Percentiles rank a stretch among this genome's conserved stretches.
Conservation (phyloP, 495 filamentous ascomycete species). For the Parachaetomium inaequale region DNA sequence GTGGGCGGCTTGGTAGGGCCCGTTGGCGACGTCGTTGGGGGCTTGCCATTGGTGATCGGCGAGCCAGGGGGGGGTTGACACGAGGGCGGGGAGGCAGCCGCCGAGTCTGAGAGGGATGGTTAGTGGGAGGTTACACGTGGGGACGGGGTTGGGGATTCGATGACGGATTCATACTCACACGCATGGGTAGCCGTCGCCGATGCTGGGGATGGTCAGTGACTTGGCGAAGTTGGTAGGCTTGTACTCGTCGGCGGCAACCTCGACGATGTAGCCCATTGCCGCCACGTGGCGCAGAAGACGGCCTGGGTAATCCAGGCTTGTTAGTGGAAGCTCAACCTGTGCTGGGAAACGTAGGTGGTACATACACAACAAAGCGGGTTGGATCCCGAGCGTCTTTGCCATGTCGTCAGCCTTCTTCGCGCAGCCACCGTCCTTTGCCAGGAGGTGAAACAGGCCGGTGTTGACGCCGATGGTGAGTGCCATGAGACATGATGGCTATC, state of each 20-base stretch:
- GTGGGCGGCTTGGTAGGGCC: conserved; percentile 32
- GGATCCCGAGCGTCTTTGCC: conserved; percentile 13
- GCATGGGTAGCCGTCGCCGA: conserved; percentile 28
- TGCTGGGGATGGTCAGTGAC: conserved; percentile 35
- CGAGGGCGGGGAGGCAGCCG: background rate
- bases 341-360: background rate
- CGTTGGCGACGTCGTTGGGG: conserved; percentile 28
- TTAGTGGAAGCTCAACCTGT: background rate
- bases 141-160: background rate
- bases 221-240: conserved; percentile 42
- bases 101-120: background rate
- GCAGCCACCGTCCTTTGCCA: conserved; percentile 15
- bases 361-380: conserved; percentile 3
- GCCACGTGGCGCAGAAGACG: conserved; percentile 49
- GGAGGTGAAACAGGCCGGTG: conserved; percentile 18
- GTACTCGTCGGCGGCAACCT: conserved; percentile 46
- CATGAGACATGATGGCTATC: conserved; percentile 18
- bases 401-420: conserved; percentile 20
- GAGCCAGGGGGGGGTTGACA: background rate
- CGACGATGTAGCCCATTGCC: conserved; percentile 47
- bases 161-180: conserved; percentile 16
- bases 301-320: background rate
- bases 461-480: conserved; percentile 17
- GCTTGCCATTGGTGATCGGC: conserved; percentile 26
- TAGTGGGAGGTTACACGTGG: conserved; percentile 12